Percentiles rank a stretch among this genome's conserved stretches.
Conservation (phyloP, 2,329 filamentous ascomycete species). For the Aspergillus neoniger region DNA sequence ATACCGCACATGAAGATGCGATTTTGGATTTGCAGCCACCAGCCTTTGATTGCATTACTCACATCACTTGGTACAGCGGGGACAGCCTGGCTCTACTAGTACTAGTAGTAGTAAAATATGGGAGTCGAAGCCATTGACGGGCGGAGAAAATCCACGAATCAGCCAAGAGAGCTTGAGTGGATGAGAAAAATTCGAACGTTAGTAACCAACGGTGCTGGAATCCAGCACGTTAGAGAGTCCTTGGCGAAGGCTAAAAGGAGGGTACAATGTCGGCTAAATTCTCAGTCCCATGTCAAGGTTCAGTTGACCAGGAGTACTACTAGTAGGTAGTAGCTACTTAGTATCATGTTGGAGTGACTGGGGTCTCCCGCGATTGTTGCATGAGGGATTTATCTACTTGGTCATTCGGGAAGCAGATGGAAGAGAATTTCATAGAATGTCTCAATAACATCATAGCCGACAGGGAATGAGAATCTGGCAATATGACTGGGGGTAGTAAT, state of each 20-base stretch:
- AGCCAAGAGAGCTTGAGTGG: not conserved
- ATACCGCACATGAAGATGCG: not conserved
- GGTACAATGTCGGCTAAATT: not conserved
- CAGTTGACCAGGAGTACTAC: not conserved
- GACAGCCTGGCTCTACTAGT: not conserved
- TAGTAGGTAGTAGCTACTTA: too few relatives aligned
- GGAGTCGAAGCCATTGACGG: not conserved
- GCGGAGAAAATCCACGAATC: slow-evolving; percentile 9
- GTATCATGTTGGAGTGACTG: not conserved
- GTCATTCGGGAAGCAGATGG: too few relatives aligned
- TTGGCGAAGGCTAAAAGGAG: not conserved
- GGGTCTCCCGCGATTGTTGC: not conserved
- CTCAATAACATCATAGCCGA: too few relatives aligned
- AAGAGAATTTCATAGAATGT: too few relatives aligned
- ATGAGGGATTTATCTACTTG: not conserved
- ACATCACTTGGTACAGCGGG: not conserved
- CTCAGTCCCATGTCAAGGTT: not conserved
- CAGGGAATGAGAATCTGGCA: too few relatives aligned
- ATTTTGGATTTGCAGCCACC: not conserved
- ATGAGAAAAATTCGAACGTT: not conserved
- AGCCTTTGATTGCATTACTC: not conserved
- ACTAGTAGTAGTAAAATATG: not conserved
- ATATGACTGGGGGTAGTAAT: too few relatives aligned
- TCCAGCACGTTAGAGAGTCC: not conserved
- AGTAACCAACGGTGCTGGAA: not conserved